phyloP scores from a whole-genome alignment of 179 eudicot genomes.

The Spinacia oleracea region DNA sequence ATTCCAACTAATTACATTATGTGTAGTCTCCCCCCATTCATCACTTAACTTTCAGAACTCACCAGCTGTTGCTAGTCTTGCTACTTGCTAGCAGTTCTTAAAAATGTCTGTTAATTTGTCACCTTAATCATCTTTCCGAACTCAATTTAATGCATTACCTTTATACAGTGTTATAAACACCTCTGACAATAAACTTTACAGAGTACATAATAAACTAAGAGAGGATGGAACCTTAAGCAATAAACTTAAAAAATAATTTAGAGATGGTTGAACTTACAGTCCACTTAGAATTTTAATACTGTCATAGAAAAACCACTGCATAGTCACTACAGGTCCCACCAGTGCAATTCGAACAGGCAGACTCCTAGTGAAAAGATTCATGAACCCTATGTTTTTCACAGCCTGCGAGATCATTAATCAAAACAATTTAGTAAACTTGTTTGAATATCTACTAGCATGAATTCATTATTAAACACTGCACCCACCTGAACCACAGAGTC shows the following conservation, averaged over 20 bases:
- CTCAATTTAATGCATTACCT: slow-evolving; percentile 4
- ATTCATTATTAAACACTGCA: not conserved
- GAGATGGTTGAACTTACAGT: slow-evolving; percentile 55
- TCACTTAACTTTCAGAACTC: not conserved
- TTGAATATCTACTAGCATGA: not conserved
- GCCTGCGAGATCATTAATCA: slow-evolving; percentile 45
- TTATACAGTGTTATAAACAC: not conserved
- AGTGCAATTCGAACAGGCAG: slow-evolving; percentile 75
- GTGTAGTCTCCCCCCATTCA: not conserved
- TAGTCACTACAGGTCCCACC: slow-evolving; percentile 87
- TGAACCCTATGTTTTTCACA: slow-evolving; percentile 70
- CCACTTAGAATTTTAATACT: slow-evolving; percentile 74
- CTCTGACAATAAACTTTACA: not conserved
- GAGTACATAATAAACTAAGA: no score
- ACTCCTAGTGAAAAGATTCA: slow-evolving; percentile 81
- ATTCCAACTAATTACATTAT: not conserved
- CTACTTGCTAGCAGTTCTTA: not conserved
- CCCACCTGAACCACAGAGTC: slow-evolving; percentile 55
- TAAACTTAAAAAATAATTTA: not conserved
- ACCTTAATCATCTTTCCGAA: not conserved
- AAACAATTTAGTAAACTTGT: slow-evolving; percentile 8
- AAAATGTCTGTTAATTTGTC: not conserved
- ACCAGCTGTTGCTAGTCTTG: not conserved
- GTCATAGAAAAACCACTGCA: slow-evolving; percentile 94
- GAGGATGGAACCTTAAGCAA: not conserved